Evolutionary conservation across 2,329 filamentous ascomycete species (phyloP), one percentile per base, ranked within the genome.

Genomic region (Aureobasidium leucospermi): DNA sequence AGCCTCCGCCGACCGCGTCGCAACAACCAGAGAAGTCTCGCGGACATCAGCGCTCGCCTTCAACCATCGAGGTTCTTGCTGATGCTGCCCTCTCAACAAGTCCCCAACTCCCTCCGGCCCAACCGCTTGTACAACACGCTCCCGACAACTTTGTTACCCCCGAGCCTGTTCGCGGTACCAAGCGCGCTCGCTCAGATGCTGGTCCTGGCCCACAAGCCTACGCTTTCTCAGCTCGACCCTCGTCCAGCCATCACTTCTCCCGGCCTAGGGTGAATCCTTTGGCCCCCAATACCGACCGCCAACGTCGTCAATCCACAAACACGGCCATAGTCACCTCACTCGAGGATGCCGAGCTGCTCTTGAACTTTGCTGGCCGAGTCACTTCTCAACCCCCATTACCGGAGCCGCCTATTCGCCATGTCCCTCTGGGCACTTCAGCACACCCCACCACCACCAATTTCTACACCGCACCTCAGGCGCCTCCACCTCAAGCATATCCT

Each of bases 171-270:
- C 55, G 55, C 23, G 55, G 32, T 9, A 67, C 72, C 49, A 86
- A 86, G 70, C 79, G 84, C 43, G 78, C 81, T 51, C 79, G 83
- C 63, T 85, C 84, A 45, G 83, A 85, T 65, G 75, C 80, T 64
- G 72, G 79, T 55, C 73, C 75, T 15, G 77, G 78, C 29, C 78
- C 76, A 16, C 71, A 74, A 28, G 69, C 74, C 19, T 68, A 73
- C 47, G 65, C 68, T 31, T 67, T 69, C 38, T 68, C 70, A 34
- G 72, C 75, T 36, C 68, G 78, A 60, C 78, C 78, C 15, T 73
- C 74, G 47, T 79, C 77, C 39, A 79, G 77, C 67, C 75, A 79
- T 64, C 66, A 67, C 63, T 72, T 68, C 69, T 68, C 70, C 38
- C 71, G 72, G 65, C 19, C 23, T 1, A 34, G 42, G 11, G 43